Percentiles rank a stretch among this genome's conserved stretches.
Evolutionary conservation across 2,329 filamentous ascomycete species (phyloP).

Genomic region (Diplodia scrobiculata): DNA sequence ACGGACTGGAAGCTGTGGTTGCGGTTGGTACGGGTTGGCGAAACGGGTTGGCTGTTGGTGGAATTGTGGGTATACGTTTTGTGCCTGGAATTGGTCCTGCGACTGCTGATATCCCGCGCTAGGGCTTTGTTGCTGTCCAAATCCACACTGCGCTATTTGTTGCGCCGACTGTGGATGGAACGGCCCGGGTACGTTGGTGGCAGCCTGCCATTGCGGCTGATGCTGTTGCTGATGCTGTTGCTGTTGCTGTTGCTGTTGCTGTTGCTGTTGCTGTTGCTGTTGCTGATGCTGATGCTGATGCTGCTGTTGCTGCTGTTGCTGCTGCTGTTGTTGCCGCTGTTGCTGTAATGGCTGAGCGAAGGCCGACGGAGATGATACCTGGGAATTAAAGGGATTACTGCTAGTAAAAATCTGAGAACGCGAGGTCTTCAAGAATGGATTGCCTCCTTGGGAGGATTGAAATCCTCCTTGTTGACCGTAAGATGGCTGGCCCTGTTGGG

Average conservation of each 20-base stretch:
- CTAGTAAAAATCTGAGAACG: slow-evolving; percentile 49
- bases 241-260: slow-evolving; percentile 38
- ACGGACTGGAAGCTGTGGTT: slow-evolving; percentile 44
- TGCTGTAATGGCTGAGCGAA: slow-evolving; percentile 47
- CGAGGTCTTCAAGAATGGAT: slow-evolving; percentile 50
- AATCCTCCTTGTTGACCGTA: slow-evolving; percentile 39
- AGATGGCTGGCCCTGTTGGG: slow-evolving; percentile 28
- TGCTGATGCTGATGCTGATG: slow-evolving; percentile 42
- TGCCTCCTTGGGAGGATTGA: slow-evolving; percentile 37
- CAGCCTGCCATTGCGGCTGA: slow-evolving; percentile 35
- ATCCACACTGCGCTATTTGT: slow-evolving; percentile 34
- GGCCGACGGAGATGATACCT: slow-evolving; percentile 31
- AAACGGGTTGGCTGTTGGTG: slow-evolving; percentile 42
- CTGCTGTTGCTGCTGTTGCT: slow-evolving; percentile 41
- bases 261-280: slow-evolving; percentile 42
- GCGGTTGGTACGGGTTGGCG: slow-evolving; percentile 42
- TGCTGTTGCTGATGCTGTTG: slow-evolving; percentile 37
- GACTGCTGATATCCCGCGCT: slow-evolving; percentile 30
- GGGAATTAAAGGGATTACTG: slow-evolving; percentile 46
- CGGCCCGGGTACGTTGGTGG: slow-evolving; percentile 20
- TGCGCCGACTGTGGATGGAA: slow-evolving; percentile 34
- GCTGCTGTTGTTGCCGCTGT: slow-evolving; percentile 41
- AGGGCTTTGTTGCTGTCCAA: slow-evolving; percentile 33
- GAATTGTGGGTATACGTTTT: slow-evolving; percentile 29
- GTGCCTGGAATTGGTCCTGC: slow-evolving; percentile 25